Evolutionary conservation across 768 basidiomycete species (phyloP), one percentile per base, ranked within the genome.

Genomic region (Thelephora ganbajun): DNA sequence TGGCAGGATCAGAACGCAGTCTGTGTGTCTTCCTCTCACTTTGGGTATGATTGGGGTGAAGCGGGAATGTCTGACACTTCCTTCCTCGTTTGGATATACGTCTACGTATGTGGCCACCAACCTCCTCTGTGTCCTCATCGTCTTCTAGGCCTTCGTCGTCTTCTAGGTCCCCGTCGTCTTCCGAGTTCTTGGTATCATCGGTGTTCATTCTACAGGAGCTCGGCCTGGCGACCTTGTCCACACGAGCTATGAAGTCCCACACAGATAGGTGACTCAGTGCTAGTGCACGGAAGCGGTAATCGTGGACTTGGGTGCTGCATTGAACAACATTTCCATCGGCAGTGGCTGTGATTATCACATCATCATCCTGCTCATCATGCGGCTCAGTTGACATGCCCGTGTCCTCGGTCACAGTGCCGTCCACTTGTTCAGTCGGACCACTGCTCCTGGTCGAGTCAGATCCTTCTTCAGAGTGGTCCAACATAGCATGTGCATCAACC

Each of bases 61-160:
- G 9, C 26, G 26, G 26, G 26, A 30, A 4, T 9, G 9, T 9
- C 26, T 9, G 5, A 4, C 26, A 4, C 9, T 30, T 30, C 26
- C 26, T 30, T 9, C 26, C n/a, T n/a, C n/a, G n/a, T 46, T 46
- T 0, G 49, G 51, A 11, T 52, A 48, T 0, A 43, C 3, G 6
- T 56, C 46, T 7, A 46, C 16, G n/a, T n/a, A n/a, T n/a, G n/a
- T n/a, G n/a, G n/a, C n/a, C n/a, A n/a, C n/a, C n/a, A n/a, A n/a
- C n/a, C n/a, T n/a, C n/a, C n/a, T 9, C 23, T 11, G 47, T 70
- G 62, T 4, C 59, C 45, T 0, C 63, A 51, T 5, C 67, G 69
- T 0, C 71, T 44, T 0, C 22, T 30, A 0, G 65, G 49, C 1
- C 70, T 69, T 68, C 56, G 0, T 60, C 60, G 0, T 68, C 64